Base-by-base conservation (phyloP, 352 stramenopile genomes). In the Phytopythium montanum region DNA sequence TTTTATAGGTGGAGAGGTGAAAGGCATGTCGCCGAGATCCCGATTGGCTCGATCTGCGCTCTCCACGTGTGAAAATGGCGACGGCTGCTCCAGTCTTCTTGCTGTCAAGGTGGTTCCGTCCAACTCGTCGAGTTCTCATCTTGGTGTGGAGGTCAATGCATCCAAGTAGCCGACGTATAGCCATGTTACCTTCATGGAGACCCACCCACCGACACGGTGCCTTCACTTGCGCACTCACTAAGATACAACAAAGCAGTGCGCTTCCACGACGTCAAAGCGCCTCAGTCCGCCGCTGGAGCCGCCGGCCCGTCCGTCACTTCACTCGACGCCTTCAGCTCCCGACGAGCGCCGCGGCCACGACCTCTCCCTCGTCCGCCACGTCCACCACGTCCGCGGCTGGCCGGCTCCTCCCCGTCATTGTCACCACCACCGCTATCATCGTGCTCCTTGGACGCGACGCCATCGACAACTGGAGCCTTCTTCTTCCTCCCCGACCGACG, bases 351-450 rank as follows among this genome's bases (percentile, higher is more conserved):
- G 14, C 45, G 25, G 14, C 14, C 45, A 18, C 21, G 42, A 8
- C 42, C 42, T 29, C 39, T n/a, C 5, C 42, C 42, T 23, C 45
- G 45, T 2, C 45, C 26, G 16, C 45, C 45, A 2, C 45, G 45
- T 14, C 45, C 26, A 23, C 45, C 45, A 2, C 45, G 45, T 14
- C 25, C 45, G 5, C 45, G 45, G 26, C 45, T 36, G 25, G 45
- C 23, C 26, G 25, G 45, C 6, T 52, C 26, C 14, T 52, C 39
- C 44, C 50, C 61, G 50, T 52, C 66, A 14, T 70, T 59, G 12
- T 57, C 50, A 53, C 53, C 54, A 14, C 49, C 59, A 53, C 52
- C 59, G 59, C 64, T 64, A 4, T 14, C 31, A 5, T 34, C 23
- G 5, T 13, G 25, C 23, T 52, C 45, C 45, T 52, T 52, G 4